Evolutionary conservation across 495 filamentous ascomycete species (phyloP).

Genomic region (Neurospora sp.): DNA sequence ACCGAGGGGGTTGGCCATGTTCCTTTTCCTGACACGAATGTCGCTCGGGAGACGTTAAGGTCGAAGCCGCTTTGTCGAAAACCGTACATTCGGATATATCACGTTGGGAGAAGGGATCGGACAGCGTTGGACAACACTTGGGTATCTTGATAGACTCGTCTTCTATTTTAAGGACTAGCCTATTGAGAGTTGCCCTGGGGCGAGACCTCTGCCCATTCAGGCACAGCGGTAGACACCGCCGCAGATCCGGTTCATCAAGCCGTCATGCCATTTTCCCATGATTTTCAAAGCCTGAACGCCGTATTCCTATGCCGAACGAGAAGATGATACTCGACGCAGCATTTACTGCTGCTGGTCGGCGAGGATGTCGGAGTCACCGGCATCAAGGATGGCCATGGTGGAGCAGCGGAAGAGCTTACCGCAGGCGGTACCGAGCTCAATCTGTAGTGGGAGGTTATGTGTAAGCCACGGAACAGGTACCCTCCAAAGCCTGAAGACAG

Average conservation of each 20-base stretch:
- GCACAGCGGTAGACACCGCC: not conserved
- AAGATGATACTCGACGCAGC: constrained; percentile 12
- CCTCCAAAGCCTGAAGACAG: constrained; percentile 69
- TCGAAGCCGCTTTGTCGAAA: not conserved
- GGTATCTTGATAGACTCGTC: constrained; percentile 4
- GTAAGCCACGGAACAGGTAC: constrained; percentile 50
- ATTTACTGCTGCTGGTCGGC: constrained; percentile 52
- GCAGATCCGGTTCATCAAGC: constrained; percentile 9
- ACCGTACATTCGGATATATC: not conserved
- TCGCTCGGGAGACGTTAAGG: not conserved
- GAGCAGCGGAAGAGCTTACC: constrained; percentile 55
- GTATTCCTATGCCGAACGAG: constrained; percentile 15
- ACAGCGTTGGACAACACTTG: not conserved
- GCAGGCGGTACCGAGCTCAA: constrained; percentile 83
- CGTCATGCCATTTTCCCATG: constrained; percentile 12
- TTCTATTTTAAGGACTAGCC: constrained; percentile 14
- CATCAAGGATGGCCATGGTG: constrained; percentile 91
- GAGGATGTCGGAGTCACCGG: constrained; percentile 97
- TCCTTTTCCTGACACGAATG: not conserved
- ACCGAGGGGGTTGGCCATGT: constrained; percentile 3
- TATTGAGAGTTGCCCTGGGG: constrained; percentile 7
- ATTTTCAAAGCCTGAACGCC: constrained; percentile 31
- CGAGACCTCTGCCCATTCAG: constrained; percentile 6
- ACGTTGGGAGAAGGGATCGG: not conserved
- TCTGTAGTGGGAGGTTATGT: constrained; percentile 43